These are phyloP conservation scores for Plenodomus biglobosus DNA, from an alignment of 2,329 filamentous ascomycete genomes.

Conservation along the genomic window DNA sequence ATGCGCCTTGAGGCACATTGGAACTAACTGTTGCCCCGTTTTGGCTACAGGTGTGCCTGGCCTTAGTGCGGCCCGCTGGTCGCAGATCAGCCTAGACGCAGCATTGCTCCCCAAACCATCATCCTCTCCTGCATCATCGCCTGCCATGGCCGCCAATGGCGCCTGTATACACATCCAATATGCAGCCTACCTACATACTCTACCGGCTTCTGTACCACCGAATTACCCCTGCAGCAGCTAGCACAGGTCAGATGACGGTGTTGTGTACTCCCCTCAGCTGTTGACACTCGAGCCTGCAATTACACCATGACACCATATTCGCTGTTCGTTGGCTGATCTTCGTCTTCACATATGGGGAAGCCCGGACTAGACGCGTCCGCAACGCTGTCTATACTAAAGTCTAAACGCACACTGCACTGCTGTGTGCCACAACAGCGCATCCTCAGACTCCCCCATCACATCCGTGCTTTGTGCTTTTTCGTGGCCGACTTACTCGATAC, in stretches of 20 bases:
- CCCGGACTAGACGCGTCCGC: not conserved
- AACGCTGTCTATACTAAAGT: too few species aligned
- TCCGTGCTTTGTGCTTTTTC: not conserved
- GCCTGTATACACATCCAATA: constrained; percentile 2
- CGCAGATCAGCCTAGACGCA: constrained; percentile 13
- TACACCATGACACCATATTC: not conserved
- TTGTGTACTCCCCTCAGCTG: not conserved
- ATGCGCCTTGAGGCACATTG: constrained; percentile 4
- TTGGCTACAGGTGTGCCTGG: too few species aligned
- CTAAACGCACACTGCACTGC: too few species aligned
- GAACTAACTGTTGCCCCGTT: too few species aligned
- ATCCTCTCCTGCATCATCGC: constrained; percentile 3
- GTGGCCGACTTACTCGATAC: constrained; percentile 1
- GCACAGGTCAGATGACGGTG: constrained; percentile 3
- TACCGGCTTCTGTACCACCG: constrained; percentile 3
- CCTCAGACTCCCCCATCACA: not conserved
- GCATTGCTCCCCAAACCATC: constrained; percentile 3
- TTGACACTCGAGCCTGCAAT: not conserved
- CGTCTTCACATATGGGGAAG: not conserved
- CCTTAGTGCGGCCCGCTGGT: constrained; percentile 10
- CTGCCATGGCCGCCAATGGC: constrained; percentile 7
- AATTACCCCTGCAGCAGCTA: not conserved
- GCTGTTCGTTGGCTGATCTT: not conserved
- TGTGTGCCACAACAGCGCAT: constrained; percentile 2
- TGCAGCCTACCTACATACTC: constrained; percentile 8